phyloP scores from a whole-genome alignment of 768 basidiomycete genomes.

The Hygrocybe punicea region DNA sequence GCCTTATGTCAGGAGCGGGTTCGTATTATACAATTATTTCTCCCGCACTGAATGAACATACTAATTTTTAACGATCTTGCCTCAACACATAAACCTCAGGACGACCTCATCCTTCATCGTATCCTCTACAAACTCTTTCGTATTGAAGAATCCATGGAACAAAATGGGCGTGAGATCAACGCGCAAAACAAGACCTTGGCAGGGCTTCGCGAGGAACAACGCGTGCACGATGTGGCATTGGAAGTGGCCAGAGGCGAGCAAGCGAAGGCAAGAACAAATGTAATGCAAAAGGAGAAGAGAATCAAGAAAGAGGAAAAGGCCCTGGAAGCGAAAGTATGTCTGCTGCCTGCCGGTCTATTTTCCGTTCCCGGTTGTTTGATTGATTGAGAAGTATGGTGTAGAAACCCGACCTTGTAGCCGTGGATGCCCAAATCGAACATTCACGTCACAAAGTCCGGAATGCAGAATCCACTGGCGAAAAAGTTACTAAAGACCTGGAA shows the following conservation, averaged over 20 bases:
- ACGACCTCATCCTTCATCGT: conserved; percentile 76
- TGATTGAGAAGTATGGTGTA: conserved; percentile 26
- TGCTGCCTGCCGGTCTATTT: too few species aligned
- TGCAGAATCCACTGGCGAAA: conserved; percentile 58
- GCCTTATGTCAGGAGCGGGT: conserved; percentile 71
- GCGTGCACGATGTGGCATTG: conserved; percentile 64
- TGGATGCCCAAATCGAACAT: conserved; percentile 87
- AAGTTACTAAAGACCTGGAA: conserved; percentile 55
- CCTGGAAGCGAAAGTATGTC: conserved; percentile 71
- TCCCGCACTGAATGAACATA: background rate
- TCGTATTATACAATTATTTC: conserved; percentile 21
- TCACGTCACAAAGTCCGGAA: conserved; percentile 74
- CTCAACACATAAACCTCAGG: conserved; percentile 41
- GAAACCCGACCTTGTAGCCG: conserved; percentile 80
- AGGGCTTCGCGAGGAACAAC: conserved; percentile 66
- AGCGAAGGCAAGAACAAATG: conserved; percentile 67
- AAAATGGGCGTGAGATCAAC: conserved; percentile 65
- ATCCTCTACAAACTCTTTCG: conserved; percentile 87
- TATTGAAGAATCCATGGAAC: conserved; percentile 78
- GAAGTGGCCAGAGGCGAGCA: conserved; percentile 75
- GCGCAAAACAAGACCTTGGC: conserved; percentile 69
- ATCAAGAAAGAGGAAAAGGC: conserved; percentile 91
- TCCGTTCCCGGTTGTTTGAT: conserved; percentile 1
- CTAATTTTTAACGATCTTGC: background rate
- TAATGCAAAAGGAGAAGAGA: conserved; percentile 80